phyloP scores from a whole-genome alignment of 148 eudicot genomes.

The Cornus kousa region DNA sequence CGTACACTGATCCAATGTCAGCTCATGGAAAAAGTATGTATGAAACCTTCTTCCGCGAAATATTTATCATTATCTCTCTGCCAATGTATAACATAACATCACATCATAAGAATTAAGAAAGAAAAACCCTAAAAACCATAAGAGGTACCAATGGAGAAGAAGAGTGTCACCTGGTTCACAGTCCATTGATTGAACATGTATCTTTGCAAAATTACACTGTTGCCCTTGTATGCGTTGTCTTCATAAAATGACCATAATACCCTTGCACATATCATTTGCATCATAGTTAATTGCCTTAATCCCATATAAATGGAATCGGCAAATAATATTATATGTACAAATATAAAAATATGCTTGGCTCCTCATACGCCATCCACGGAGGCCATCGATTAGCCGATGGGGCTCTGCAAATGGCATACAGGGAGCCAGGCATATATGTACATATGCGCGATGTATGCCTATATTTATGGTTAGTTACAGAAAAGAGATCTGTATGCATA shows the following conservation, averaged over 20 bases:
- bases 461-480: neutral
- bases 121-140: slow-evolving; percentile 3
- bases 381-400: slow-evolving; percentile 44
- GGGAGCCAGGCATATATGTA: slow-evolving; percentile 74
- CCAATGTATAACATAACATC: neutral
- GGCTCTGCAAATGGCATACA: slow-evolving; percentile 67
- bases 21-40: neutral
- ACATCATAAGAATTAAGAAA: neutral
- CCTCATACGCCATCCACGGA: slow-evolving; percentile 69
- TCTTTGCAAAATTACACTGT: neutral
- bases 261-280: neutral
- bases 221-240: neutral
- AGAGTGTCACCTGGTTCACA: neutral
- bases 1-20: neutral
- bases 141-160: neutral
- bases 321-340: neutral
- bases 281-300: too few relatives aligned
- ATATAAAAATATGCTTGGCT: slow-evolving; percentile 52
- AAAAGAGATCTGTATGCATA: too few relatives aligned
- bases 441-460: slow-evolving; percentile 4
- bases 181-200: neutral
- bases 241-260: neutral
- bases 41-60: neutral
- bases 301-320: neutral
- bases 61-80: neutral